A percentile compares a stretch with the other conserved stretches of the same genome.
phyloP scores from a whole-genome alignment of 148 eudicot species.

The Silene uniflora region DNA sequence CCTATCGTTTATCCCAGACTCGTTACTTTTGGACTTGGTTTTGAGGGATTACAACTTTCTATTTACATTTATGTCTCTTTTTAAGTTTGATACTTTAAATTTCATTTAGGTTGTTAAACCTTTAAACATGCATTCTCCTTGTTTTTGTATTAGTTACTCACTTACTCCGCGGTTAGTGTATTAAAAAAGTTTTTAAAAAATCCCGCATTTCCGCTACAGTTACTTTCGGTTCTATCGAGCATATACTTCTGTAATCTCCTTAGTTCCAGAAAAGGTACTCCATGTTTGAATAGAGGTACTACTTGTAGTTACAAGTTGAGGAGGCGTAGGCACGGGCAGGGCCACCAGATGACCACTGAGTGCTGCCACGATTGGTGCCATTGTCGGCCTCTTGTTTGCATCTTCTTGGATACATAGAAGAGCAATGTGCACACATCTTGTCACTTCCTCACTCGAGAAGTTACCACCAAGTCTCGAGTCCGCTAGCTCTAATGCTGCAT shows the following conservation, averaged over 20 bases:
- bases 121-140: no score
- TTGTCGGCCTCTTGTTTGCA: no score
- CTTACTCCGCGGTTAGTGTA: no score
- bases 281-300: constrained; percentile 1
- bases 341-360: constrained; percentile 17
- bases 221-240: constrained; percentile 6
- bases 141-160: no score
- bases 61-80: no score
- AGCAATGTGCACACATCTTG: constrained; percentile 25
- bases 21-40: no score
- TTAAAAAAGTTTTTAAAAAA: no score
- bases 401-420: constrained; percentile 29
- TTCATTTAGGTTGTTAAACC: no score
- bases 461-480: constrained; percentile 17
- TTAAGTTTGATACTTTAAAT: no score
- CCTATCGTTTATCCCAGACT: no score
- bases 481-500: constrained; percentile 14
- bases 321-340: constrained; percentile 14
- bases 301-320: background rate
- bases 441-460: constrained; percentile 21
- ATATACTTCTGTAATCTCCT: background rate
- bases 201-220: no score
- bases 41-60: no score
- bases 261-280: background rate
- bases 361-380: constrained; percentile 18